Percentiles rank a stretch among this genome's conserved stretches.
phyloP scores from a whole-genome alignment of 1,284 basidiomycete species.

The Boletellus sp. region DNA sequence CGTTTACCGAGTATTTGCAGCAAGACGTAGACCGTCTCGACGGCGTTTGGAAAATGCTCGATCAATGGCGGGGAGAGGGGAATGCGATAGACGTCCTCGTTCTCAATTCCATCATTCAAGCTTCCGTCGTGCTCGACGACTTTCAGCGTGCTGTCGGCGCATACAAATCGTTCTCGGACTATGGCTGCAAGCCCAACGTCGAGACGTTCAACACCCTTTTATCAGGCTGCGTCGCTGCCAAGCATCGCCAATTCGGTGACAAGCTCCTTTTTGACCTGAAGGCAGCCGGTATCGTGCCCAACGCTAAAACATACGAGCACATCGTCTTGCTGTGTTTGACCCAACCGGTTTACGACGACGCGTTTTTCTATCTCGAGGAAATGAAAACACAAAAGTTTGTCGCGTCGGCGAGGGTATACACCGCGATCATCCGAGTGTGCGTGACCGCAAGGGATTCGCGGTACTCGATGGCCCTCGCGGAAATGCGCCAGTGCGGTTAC shows the following conservation, averaged over 20 bases:
- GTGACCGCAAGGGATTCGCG: constrained; percentile 55
- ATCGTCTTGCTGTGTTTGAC: constrained; percentile 70
- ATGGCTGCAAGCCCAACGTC: constrained; percentile 54
- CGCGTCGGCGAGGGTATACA: constrained; percentile 60
- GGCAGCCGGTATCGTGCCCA: constrained; percentile 48
- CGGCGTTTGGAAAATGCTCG: constrained; percentile 60
- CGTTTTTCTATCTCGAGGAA: constrained; percentile 85
- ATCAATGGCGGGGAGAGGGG: constrained; percentile 54
- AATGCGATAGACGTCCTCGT: constrained; percentile 53
- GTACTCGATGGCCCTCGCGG: constrained; percentile 64
- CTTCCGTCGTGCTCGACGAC: constrained; percentile 60
- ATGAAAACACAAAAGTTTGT: constrained; percentile 66
- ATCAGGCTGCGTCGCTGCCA: constrained; percentile 53
- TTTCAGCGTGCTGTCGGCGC: constrained; percentile 75
- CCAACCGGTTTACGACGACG: constrained; percentile 75
- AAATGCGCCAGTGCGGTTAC: constrained; percentile 59
- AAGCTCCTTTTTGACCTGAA: constrained; percentile 62
- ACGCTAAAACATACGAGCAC: constrained; percentile 59
- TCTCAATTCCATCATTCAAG: constrained; percentile 66
- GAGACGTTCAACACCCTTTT: constrained; percentile 73
- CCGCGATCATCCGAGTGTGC: constrained; percentile 59
- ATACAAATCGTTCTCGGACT: constrained; percentile 61
- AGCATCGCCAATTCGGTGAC: constrained; percentile 60
- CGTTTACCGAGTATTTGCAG: constrained; percentile 51
- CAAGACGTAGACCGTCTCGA: constrained; percentile 57